phyloP scores from a whole-genome alignment of 192 early-diverging fungal genomes.

The Rhizoclosmatium sp. region DNA sequence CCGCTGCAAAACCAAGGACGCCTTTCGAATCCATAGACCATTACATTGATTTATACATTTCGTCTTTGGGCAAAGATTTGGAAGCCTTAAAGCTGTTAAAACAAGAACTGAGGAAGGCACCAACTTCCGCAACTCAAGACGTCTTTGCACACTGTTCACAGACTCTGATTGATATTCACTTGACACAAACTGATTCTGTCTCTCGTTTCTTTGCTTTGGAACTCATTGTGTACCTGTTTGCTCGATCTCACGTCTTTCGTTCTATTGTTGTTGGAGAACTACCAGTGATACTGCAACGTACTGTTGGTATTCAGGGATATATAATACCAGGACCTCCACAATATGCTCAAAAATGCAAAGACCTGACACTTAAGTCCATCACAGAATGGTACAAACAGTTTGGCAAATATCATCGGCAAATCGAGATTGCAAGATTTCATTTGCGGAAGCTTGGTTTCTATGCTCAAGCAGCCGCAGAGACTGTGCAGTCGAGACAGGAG shows the following conservation, averaged over 20 bases:
- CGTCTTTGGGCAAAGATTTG: neutral
- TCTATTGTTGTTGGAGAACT: neutral
- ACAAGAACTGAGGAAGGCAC: neutral
- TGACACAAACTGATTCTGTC: conserved; percentile 9
- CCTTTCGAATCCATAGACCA: neutral
- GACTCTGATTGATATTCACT: neutral
- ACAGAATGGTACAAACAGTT: neutral
- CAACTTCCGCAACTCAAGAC: neutral
- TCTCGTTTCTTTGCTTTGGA: conserved; percentile 11
- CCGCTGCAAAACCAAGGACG: neutral
- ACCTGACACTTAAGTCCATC: neutral
- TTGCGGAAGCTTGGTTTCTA: neutral
- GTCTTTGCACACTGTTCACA: neutral
- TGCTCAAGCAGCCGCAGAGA: neutral
- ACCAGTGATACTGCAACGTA: neutral
- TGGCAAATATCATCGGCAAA: neutral
- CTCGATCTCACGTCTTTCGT: neutral
- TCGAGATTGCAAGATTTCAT: conserved; percentile 18
- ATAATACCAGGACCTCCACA: neutral
- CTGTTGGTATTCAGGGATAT: conserved; percentile 6
- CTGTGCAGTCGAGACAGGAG: neutral
- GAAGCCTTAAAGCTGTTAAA: neutral
- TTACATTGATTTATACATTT: neutral
- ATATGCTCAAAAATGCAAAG: neutral
- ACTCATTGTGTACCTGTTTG: conserved; percentile 11